These are phyloP conservation scores for Russula abietina DNA, from an alignment of 768 basidiomycete genomes.

Conservation along the genomic window DNA sequence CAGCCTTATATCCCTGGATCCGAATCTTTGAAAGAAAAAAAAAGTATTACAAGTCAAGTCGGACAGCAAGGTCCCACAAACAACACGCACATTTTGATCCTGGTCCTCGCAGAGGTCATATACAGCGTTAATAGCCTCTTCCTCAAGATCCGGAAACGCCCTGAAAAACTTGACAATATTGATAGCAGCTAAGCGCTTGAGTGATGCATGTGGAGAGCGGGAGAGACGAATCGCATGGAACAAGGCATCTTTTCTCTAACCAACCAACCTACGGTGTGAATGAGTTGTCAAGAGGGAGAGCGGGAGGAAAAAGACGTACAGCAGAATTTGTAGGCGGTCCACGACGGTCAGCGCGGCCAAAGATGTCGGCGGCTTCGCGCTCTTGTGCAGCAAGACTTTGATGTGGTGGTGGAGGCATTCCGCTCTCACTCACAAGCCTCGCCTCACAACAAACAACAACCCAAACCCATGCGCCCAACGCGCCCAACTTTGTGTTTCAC, in stretches of 20 bases:
- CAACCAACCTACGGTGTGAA: too few relatives aligned
- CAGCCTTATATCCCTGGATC: slow-evolving; percentile 59
- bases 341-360: slow-evolving; percentile 41
- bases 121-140: slow-evolving; percentile 68
- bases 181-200: slow-evolving; percentile 54
- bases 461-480: neutral
- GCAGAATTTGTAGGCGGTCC: slow-evolving; percentile 35
- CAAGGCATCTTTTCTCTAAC: slow-evolving; percentile 48
- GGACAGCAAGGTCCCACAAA: neutral
- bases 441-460: neutral
- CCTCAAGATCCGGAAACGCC: slow-evolving; percentile 67
- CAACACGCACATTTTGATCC: slow-evolving; percentile 39
- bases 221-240: slow-evolving; percentile 49
- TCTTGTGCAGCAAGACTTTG: slow-evolving; percentile 32
- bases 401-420: too few relatives aligned
- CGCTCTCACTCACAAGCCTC: too few relatives aligned
- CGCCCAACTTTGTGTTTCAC: too few relatives aligned
- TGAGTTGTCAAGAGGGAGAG: neutral
- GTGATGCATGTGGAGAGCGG: slow-evolving; percentile 39
- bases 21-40: slow-evolving; percentile 44
- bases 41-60: neutral
- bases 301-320: slow-evolving; percentile 32
- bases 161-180: slow-evolving; percentile 55
- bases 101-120: slow-evolving; percentile 76
- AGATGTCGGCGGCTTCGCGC: slow-evolving; percentile 35